A percentile compares a stretch with the other conserved stretches of the same genome.
Conservation (phyloP, 2,329 filamentous ascomycete species). For the Talaromyces pinophilus region DNA sequence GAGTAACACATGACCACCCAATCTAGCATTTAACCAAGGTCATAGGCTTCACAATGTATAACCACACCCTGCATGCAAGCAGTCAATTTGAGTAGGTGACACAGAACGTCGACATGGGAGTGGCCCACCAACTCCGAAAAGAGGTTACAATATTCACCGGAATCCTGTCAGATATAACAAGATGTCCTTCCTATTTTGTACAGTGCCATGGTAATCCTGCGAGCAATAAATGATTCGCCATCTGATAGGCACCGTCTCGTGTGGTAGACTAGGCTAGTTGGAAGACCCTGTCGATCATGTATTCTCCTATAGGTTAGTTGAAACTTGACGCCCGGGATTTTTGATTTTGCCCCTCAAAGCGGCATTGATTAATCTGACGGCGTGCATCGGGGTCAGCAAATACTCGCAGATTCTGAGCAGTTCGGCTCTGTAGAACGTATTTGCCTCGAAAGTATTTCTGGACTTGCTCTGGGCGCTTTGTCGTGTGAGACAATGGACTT, state of each 20-base stretch:
- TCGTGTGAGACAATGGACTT: background rate
- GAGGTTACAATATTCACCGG: background rate
- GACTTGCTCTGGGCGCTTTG: background rate
- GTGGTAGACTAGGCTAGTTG: background rate
- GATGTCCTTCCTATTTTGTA: background rate
- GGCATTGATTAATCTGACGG: background rate
- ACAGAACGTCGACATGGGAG: background rate
- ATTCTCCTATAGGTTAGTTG: background rate
- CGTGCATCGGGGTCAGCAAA: background rate
- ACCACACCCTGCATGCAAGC: background rate
- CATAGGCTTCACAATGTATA: background rate
- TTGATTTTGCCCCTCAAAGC: background rate
- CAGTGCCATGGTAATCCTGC: background rate
- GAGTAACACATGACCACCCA: background rate
- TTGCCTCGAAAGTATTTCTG: background rate
- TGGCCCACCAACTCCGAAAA: background rate
- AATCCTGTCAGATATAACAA: background rate
- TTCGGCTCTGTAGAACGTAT: background rate
- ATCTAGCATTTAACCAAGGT: background rate
- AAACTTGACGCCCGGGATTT: background rate
- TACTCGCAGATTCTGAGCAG: background rate
- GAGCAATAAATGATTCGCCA: background rate
- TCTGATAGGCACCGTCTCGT: background rate
- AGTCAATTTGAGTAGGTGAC: background rate
- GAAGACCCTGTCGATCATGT: conserved; percentile 1